Conservation (phyloP, 257 asterid genomes). For the Salvia hispanica region DNA sequence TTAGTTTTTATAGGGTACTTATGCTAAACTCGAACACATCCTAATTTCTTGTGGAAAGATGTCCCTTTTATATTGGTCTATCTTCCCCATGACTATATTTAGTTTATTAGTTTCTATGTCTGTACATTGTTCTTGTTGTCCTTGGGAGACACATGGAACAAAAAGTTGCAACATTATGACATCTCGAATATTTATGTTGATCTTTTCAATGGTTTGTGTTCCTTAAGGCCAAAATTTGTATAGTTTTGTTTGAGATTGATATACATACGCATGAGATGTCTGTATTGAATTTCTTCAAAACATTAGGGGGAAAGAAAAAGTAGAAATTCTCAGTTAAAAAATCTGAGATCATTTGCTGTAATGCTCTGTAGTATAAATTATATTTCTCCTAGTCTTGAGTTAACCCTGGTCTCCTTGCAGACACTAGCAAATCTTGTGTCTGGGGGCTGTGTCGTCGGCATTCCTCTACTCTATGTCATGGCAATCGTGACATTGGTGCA, state of each 20-base stretch:
- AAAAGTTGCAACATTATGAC: not conserved
- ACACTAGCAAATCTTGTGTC: constrained; percentile 73
- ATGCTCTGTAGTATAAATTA: not conserved
- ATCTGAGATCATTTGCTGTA: not conserved
- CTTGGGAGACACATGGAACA: not conserved
- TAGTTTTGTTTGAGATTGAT: not conserved
- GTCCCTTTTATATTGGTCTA: not conserved
- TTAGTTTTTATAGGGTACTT: not conserved
- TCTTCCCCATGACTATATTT: constrained; percentile 5
- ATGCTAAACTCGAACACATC: not conserved
- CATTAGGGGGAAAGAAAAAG: not conserved
- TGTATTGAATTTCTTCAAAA: not conserved
- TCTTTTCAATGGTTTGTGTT: not conserved
- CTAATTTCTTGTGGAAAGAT: not conserved
- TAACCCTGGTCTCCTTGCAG: constrained; percentile 44
- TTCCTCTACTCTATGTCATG: constrained; percentile 70
- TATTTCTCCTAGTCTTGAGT: constrained; percentile 2
- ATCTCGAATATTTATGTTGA: not conserved
- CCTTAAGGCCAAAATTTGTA: not conserved
- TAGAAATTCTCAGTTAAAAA: not conserved
- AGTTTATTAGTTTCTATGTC: constrained; percentile 7
- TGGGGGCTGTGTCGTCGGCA: constrained; percentile 82
- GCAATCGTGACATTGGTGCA: constrained; percentile 56
- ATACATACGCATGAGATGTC: not conserved
- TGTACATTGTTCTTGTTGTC: too few species aligned